These are phyloP conservation scores for Lentinus tigrinus DNA, from an alignment of 768 basidiomycete species.

Conservation along the genomic window DNA sequence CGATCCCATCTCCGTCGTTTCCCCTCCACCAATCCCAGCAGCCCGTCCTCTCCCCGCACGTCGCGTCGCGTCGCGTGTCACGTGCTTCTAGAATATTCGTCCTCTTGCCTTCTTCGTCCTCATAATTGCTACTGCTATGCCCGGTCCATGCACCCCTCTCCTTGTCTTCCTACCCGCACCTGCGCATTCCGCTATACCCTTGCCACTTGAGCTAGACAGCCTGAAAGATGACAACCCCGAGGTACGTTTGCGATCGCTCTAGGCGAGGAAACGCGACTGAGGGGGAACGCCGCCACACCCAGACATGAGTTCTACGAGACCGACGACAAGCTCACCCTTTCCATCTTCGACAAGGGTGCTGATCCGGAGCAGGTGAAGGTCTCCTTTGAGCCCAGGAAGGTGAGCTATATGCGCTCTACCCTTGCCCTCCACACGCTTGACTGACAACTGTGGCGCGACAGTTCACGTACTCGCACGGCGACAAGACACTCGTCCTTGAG, in stretches of 20 bases:
- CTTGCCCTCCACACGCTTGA: not conserved
- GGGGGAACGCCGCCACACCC: not conserved
- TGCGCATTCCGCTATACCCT: not conserved
- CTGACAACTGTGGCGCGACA: conserved; percentile 26
- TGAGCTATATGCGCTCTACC: conserved; percentile 29
- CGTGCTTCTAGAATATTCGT: conserved; percentile 22
- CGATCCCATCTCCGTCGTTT: conserved; percentile 12
- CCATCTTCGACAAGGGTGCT: conserved; percentile 77
- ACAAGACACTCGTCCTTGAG: conserved; percentile 67
- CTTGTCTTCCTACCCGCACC: not conserved
- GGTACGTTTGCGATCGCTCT: not conserved
- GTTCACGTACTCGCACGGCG: conserved; percentile 66
- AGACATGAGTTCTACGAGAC: conserved; percentile 91
- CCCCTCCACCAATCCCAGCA: not conserved
- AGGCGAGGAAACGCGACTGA: not conserved
- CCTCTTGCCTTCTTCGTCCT: conserved; percentile 8
- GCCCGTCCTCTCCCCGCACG: not conserved
- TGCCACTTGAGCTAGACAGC: not conserved
- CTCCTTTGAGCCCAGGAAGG: conserved; percentile 64
- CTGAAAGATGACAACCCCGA: not conserved
- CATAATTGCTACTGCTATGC: not conserved
- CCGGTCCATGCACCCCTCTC: not conserved
- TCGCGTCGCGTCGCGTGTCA: conserved; percentile 11
- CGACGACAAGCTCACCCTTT: conserved; percentile 69
- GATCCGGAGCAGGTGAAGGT: conserved; percentile 63